Conservation (phyloP, 257 asterid species). For the Fraxinus excelsior region DNA sequence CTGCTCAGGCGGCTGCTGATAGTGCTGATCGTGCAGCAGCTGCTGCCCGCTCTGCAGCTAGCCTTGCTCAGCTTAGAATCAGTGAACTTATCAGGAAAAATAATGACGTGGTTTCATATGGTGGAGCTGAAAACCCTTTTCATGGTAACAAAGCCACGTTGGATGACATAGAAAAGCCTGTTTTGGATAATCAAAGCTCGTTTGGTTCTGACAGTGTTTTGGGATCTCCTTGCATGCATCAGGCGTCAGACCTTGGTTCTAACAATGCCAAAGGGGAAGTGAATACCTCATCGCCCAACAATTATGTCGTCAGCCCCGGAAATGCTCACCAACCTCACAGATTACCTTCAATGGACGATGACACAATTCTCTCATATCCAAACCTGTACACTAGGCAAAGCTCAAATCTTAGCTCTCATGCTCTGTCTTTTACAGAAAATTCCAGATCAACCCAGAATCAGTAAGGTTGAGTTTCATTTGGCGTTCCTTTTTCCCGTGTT, state of each 20-base stretch:
- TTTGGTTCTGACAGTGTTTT: constrained; percentile 31
- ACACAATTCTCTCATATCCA: constrained; percentile 71
- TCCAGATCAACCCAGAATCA: background rate
- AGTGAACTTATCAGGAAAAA: constrained; percentile 62
- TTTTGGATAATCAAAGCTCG: constrained; percentile 35
- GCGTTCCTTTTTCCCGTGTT: background rate
- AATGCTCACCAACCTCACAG: constrained; percentile 63
- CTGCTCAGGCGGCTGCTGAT: constrained; percentile 92
- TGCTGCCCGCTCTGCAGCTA: constrained; percentile 92
- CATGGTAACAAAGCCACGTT: constrained; percentile 35
- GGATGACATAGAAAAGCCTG: constrained; percentile 29
- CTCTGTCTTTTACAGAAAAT: constrained; percentile 47
- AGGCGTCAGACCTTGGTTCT: constrained; percentile 30
- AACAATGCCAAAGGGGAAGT: constrained; percentile 21
- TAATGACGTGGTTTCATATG: constrained; percentile 36
- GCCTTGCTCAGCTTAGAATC: constrained; percentile 75
- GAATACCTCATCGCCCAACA: background rate
- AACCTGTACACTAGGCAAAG: constrained; percentile 65
- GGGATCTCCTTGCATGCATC: constrained; percentile 27
- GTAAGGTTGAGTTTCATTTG: background rate
- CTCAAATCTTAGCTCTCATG: constrained; percentile 41
- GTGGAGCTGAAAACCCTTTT: constrained; percentile 52
- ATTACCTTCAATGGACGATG: constrained; percentile 83
- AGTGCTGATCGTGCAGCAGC: constrained; percentile 94
- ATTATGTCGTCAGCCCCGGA: constrained; percentile 21